These are phyloP conservation scores for Mortierella sp. DNA, from an alignment of 371 early-diverging fungal genomes.

Conservation along the genomic window DNA sequence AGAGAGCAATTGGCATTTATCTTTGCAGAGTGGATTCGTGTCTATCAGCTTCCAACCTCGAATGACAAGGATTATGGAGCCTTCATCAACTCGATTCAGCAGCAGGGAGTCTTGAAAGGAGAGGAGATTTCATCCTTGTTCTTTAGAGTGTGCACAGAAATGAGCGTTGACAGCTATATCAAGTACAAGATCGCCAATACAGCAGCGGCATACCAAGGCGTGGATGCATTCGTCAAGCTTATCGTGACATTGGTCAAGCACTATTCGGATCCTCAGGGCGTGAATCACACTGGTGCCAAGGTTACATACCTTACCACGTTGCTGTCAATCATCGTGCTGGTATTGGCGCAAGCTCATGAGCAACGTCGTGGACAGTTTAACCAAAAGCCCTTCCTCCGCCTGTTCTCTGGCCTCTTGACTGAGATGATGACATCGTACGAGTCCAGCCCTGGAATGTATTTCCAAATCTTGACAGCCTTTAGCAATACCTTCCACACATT, in stretches of 20 bases:
- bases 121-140: conserved; percentile 86
- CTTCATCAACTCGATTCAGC: conserved; percentile 80
- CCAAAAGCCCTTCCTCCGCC: conserved; percentile 92
- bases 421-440: conserved; percentile 84
- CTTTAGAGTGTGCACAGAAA: conserved; percentile 90
- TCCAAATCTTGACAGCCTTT: conserved; percentile 78
- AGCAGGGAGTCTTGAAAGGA: conserved; percentile 81
- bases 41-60: conserved; percentile 86
- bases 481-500: conserved; percentile 88
- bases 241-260: conserved; percentile 79
- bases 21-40: conserved; percentile 91
- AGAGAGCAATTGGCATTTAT: conserved; percentile 77
- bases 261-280: conserved; percentile 61
- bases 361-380: conserved; percentile 84
- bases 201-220: conserved; percentile 75
- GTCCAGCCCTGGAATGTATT: conserved; percentile 76
- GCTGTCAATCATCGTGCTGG: conserved; percentile 86
- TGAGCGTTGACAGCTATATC: conserved; percentile 80
- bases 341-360: conserved; percentile 88
- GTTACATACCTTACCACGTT: conserved; percentile 80
- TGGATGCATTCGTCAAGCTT: conserved; percentile 88
- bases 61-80: conserved; percentile 77
- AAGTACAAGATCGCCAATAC: conserved; percentile 70
- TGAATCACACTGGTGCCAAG: conserved; percentile 63
- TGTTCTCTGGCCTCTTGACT: conserved; percentile 86